A percentile compares a stretch with the other conserved stretches of the same genome.
Evolutionary conservation across 129 eudicot species (phyloP).

Genomic region (Solidago caesia): DNA sequence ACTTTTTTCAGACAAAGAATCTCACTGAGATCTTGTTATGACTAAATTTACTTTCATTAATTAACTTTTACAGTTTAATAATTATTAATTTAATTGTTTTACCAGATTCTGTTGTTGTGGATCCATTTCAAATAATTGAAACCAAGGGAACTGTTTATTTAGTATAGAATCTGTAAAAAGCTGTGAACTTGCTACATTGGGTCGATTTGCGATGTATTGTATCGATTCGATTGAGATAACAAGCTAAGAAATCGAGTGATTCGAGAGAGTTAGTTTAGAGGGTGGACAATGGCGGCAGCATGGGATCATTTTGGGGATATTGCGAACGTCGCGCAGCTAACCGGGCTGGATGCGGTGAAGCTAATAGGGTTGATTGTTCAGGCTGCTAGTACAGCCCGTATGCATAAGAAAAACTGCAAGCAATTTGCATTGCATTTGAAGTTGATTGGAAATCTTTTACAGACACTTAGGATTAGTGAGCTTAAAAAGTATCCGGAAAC

Average conservation of each 20-base stretch:
- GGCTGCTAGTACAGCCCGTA: constrained; percentile 86
- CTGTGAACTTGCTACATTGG: neutral
- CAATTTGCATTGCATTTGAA: constrained; percentile 87
- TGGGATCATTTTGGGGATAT: constrained; percentile 87
- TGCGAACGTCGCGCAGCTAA: constrained; percentile 77
- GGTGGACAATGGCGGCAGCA: constrained; percentile 43
- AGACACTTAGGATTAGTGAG: constrained; percentile 74
- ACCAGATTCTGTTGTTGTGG: constrained; percentile 33
- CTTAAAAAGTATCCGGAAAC: constrained; percentile 86
- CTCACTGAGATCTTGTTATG: constrained; percentile 27
- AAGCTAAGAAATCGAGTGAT: constrained; percentile 15
- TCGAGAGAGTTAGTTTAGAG: constrained; percentile 11
- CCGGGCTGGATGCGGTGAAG: constrained; percentile 74
- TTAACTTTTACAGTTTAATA: neutral
- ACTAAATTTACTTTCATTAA: constrained; percentile 1
- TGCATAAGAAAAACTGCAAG: constrained; percentile 93
- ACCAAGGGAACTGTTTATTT: neutral
- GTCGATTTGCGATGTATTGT: constrained; percentile 16
- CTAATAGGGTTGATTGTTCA: constrained; percentile 81
- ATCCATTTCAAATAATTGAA: constrained; percentile 21
- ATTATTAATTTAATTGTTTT: constrained; percentile 17
- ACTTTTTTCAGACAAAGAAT: constrained; percentile 34
- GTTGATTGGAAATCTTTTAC: constrained; percentile 77
- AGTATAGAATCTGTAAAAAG: neutral
- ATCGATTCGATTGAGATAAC: constrained; percentile 9